Conservation (phyloP, 768 basidiomycete genomes). For the Psilocybe sp. region DNA sequence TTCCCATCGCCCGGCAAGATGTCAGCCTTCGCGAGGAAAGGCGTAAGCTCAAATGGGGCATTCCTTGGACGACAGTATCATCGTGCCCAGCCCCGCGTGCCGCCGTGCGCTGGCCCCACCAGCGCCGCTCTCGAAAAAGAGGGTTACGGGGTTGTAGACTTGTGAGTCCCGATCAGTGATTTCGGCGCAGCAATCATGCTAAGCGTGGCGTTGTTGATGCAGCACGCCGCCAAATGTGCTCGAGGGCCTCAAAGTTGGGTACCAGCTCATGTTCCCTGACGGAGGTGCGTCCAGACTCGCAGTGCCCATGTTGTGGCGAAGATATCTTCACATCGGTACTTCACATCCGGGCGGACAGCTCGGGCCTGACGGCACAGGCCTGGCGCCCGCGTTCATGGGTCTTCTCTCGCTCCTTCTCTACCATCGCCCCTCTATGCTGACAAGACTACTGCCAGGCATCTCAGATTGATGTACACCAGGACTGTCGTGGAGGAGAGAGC, state of each 20-base stretch:
- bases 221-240: conserved; percentile 44
- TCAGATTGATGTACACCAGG: conserved; percentile 42
- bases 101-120: conserved; percentile 51
- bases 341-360: conserved; percentile 38
- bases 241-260: conserved; percentile 48
- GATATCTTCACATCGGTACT: conserved; percentile 1
- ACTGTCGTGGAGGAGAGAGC: conserved; percentile 47
- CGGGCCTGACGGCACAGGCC: conserved; percentile 27
- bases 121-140: conserved; percentile 50
- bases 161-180: conserved; percentile 39
- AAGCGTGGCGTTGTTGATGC: too few species aligned
- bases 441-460: conserved; percentile 33
- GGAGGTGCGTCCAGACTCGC: conserved; percentile 36
- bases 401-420: conserved; percentile 35
- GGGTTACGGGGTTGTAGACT: conserved; percentile 62
- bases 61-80: conserved; percentile 57
- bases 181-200: too few species aligned
- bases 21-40: conserved; percentile 44
- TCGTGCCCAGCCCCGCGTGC: conserved; percentile 64
- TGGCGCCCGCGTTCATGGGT: conserved; percentile 27
- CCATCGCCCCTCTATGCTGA: conserved; percentile 28
- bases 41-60: conserved; percentile 56
- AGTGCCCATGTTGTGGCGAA: conserved; percentile 5
- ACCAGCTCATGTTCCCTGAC: conserved; percentile 56
- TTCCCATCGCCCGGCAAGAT: conserved; percentile 48